These are phyloP conservation scores for Lactarius sp. DNA, from an alignment of 768 basidiomycete species.

Conservation along the genomic window DNA sequence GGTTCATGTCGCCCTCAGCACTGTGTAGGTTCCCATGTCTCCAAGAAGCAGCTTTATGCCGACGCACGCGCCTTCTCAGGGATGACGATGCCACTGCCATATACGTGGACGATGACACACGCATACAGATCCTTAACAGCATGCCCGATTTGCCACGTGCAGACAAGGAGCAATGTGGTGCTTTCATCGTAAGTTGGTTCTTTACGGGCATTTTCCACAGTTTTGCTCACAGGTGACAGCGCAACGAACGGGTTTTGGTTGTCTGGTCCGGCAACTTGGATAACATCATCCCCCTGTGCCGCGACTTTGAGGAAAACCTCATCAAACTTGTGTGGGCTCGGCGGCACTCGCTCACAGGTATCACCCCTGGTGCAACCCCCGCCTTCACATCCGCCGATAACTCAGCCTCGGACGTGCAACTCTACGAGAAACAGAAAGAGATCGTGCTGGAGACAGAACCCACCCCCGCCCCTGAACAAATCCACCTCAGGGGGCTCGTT, in stretches of 20 bases:
- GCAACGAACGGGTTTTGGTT: conserved; percentile 77
- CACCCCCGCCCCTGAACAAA: conserved; percentile 2
- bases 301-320: conserved; percentile 70
- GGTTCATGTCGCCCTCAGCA: conserved; percentile 70
- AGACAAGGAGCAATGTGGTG: conserved; percentile 88
- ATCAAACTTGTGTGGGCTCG: conserved; percentile 74
- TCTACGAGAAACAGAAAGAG: conserved; percentile 44
- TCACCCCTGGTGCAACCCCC: conserved; percentile 31
- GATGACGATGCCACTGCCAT: conserved; percentile 55
- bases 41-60: not conserved
- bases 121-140: conserved; percentile 79
- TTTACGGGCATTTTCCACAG: not conserved
- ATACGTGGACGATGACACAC: conserved; percentile 72
- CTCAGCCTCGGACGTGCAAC: conserved; percentile 49
- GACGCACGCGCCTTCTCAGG: conserved; percentile 33
- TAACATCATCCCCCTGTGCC: conserved; percentile 65
- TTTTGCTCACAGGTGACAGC: conserved; percentile 38
- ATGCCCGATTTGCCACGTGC: conserved; percentile 64
- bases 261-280: conserved; percentile 86
- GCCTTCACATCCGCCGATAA: conserved; percentile 42
- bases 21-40: conserved; percentile 45
- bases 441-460: not conserved
- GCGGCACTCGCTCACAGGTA: conserved; percentile 28
- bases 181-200: conserved; percentile 61
- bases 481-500: conserved; percentile 24